Percentiles rank a stretch among this genome's conserved stretches.
phyloP scores from a whole-genome alignment of 2,329 filamentous ascomycete species.

The Ceratocystis colombiana region DNA sequence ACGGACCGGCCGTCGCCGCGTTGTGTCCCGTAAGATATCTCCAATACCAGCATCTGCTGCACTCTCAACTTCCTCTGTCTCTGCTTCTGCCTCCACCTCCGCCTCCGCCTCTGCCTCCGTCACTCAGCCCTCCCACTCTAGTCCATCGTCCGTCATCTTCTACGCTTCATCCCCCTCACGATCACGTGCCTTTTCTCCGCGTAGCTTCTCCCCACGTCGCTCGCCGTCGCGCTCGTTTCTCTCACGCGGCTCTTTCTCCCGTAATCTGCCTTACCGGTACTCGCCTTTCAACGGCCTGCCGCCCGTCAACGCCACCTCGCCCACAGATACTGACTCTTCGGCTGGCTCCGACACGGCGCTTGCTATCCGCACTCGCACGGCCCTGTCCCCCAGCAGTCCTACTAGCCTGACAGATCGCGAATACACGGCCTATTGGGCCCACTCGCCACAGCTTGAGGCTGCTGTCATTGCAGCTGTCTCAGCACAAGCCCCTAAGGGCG shows the following conservation, averaged over 20 bases:
- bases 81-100: background rate
- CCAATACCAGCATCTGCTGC: too few relatives aligned
- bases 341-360: background rate
- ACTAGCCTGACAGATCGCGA: slow-evolving; percentile 19
- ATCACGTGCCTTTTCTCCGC: background rate
- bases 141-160: background rate
- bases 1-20: background rate
- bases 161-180: background rate
- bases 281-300: background rate
- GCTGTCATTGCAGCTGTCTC: slow-evolving; percentile 14
- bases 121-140: background rate
- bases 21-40: background rate
- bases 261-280: background rate
- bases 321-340: background rate
- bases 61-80: background rate
- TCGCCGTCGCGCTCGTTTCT: slow-evolving; percentile 2
- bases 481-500: background rate
- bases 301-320: background rate
- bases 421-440: slow-evolving; percentile 16
- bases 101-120: background rate
- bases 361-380: slow-evolving; percentile 18
- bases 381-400: slow-evolving; percentile 15
- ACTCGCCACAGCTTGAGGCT: slow-evolving; percentile 19
- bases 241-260: background rate
- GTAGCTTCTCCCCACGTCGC: background rate